Evolutionary conservation across 352 stramenopile genomes (phyloP).

Genomic region (Phytophthora pini): DNA sequence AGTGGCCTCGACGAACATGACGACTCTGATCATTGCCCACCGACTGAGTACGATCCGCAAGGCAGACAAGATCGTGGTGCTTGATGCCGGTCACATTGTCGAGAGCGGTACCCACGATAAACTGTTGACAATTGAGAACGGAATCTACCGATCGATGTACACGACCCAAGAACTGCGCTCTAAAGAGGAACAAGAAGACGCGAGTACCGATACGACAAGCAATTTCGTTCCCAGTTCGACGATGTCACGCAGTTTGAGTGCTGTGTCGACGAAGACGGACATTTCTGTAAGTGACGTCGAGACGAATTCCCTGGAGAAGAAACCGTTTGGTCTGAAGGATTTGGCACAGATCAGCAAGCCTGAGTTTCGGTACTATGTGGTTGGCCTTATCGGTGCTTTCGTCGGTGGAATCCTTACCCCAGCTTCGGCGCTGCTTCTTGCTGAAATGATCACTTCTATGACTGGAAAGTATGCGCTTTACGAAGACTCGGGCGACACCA

Average conservation of each 20-base stretch:
- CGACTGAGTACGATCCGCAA: slow-evolving; percentile 40
- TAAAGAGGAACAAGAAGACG: slow-evolving; percentile 1
- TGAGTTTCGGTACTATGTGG: slow-evolving; percentile 19
- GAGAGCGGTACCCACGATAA: slow-evolving; percentile 46
- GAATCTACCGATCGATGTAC: slow-evolving; percentile 82
- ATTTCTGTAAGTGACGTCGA: slow-evolving; percentile 27
- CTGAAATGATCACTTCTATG: slow-evolving; percentile 56
- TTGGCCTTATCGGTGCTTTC: slow-evolving; percentile 22
- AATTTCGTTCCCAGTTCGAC: background rate
- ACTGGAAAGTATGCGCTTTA: slow-evolving; percentile 49
- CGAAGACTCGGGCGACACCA: slow-evolving; percentile 25
- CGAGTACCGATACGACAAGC: background rate
- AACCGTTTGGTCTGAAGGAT: slow-evolving; percentile 22
- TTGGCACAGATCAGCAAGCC: slow-evolving; percentile 14
- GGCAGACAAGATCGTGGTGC: slow-evolving; percentile 53
- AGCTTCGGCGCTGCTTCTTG: slow-evolving; percentile 43
- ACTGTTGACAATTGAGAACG: slow-evolving; percentile 60
- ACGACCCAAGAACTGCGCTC: slow-evolving; percentile 50
- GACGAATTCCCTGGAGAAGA: slow-evolving; percentile 29
- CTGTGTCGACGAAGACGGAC: slow-evolving; percentile 25
- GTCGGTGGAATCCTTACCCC: slow-evolving; percentile 46
- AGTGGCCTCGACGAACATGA: slow-evolving; percentile 33
- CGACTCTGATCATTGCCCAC: background rate
- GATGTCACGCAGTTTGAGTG: slow-evolving; percentile 18
- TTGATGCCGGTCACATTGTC: slow-evolving; percentile 40